These are phyloP conservation scores for Cephaloascus fragrans DNA, from an alignment of 805 yeast genomes.

Conservation along the genomic window DNA sequence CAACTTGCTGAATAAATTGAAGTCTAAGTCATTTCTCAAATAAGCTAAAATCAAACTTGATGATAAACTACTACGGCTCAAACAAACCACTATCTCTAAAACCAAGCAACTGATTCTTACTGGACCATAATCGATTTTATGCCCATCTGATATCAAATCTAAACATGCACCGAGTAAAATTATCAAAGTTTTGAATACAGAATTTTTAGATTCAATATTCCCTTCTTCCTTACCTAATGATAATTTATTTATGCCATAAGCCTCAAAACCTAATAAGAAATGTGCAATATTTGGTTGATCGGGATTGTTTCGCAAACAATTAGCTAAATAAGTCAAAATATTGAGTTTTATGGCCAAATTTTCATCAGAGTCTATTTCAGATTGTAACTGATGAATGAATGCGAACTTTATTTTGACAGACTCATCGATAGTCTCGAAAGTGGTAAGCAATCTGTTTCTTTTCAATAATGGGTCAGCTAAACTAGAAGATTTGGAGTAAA, in stretches of 20 bases:
- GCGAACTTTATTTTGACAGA: slow-evolving; percentile 64
- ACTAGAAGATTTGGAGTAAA: slow-evolving; percentile 10
- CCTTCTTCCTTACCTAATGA: slow-evolving; percentile 39
- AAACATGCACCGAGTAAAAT: slow-evolving; percentile 39
- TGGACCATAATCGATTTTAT: slow-evolving; percentile 40
- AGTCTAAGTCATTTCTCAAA: slow-evolving; percentile 33
- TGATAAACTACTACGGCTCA: slow-evolving; percentile 49
- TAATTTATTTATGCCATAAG: slow-evolving; percentile 33
- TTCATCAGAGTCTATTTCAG: slow-evolving; percentile 25
- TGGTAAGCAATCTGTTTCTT: slow-evolving; percentile 55
- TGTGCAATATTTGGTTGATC: slow-evolving; percentile 53
- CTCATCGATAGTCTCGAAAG: slow-evolving; percentile 71
- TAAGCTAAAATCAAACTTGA: slow-evolving; percentile 39
- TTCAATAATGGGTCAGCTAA: slow-evolving; percentile 20
- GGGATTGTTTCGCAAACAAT: slow-evolving; percentile 32
- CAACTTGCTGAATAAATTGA: slow-evolving; percentile 39
- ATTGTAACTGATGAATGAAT: slow-evolving; percentile 57
- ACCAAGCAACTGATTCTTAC: slow-evolving; percentile 47
- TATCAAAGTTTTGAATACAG: slow-evolving; percentile 48
- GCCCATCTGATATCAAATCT: slow-evolving; percentile 21
- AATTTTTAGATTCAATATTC: slow-evolving; percentile 41
- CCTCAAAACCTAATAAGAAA: slow-evolving; percentile 66
- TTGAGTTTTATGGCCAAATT: slow-evolving; percentile 42
- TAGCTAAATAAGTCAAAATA: slow-evolving; percentile 47
- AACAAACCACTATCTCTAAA: slow-evolving; percentile 51